Evolutionary conservation across 2,329 filamentous ascomycete species (phyloP), one percentile per base, ranked within the genome.

Genomic region (Daldinia sp.): DNA sequence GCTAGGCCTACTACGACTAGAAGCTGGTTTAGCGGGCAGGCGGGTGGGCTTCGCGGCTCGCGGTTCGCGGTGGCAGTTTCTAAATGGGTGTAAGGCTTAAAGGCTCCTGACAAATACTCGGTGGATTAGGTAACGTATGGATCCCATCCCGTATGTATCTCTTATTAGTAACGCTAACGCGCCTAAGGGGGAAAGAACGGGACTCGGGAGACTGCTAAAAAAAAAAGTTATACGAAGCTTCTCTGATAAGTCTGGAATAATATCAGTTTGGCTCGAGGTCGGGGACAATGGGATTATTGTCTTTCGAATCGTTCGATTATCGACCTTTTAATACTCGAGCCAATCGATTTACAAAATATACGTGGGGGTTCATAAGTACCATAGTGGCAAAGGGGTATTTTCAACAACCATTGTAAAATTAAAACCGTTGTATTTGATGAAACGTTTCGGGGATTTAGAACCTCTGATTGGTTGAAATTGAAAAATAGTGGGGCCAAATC

Each of bases 51-150:
- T 32, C 11, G 6, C 29, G 29, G 21, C 25, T 43, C 39, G 39
- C 23, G 21, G 39, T 27, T 45, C 19, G 21, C 39, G 11, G 39
- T 43, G 30, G 43, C 27, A 25, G 7, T 37, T 23, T 55, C 51
- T 10, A 41, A 52, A 43, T n/a, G n/a, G 11, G 39, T 6, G 39
- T 25, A 60, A 54, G 39, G 57, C 50, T 61, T 45, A 25, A 55
- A n/a, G 11, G 21, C 23, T 51, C n/a, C 25, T 61, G 58, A 61
- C 58, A 56, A 53, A 59, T 43, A 48, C 13, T 21, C 29, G 13
- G 15, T 35, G 25, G 17, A 1, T 3, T 37, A 35, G 13, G 1
- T 35, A 35, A n/a, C n/a, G n/a, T n/a, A n/a, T n/a, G n/a, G n/a
- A n/a, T n/a, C n/a, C n/a, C n/a, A n/a, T n/a, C n/a, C n/a, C n/a